These are phyloP conservation scores for Rosa chinensis DNA, from an alignment of 306 rosid species.

Conservation along the genomic window DNA sequence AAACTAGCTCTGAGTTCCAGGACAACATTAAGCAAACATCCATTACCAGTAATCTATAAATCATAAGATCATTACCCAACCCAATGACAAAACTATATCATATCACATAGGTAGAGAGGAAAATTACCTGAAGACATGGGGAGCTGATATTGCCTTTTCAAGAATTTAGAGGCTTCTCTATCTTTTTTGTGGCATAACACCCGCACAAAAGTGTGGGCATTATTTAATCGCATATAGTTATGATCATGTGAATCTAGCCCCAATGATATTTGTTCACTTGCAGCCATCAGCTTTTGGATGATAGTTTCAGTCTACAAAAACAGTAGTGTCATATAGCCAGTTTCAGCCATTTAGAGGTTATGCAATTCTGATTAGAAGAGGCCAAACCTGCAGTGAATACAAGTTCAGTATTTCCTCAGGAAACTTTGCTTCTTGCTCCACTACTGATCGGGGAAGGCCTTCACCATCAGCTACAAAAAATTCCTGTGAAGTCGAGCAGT, in stretches of 20 bases:
- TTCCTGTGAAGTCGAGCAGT: conserved; percentile 37
- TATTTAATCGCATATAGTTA: conserved; percentile 23
- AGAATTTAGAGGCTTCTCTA: conserved; percentile 48
- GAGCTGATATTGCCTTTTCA: conserved; percentile 49
- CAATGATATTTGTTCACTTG: conserved; percentile 40
- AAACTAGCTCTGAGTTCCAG: not conserved
- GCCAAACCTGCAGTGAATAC: conserved; percentile 53
- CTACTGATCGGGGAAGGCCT: conserved; percentile 51
- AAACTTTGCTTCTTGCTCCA: conserved; percentile 46
- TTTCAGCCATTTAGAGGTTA: conserved; percentile 14
- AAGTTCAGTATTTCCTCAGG: conserved; percentile 44
- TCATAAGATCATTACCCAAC: not conserved
- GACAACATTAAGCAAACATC: not conserved
- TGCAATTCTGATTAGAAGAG: not conserved
- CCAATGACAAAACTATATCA: not conserved
- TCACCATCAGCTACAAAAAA: conserved; percentile 56
- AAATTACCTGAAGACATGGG: conserved; percentile 54
- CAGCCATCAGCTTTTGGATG: conserved; percentile 54
- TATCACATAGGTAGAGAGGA: not conserved
- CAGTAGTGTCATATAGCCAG: not conserved
- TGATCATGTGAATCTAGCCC: conserved; percentile 37
- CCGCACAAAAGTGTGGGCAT: conserved; percentile 46
- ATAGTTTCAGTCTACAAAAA: conserved; percentile 44
- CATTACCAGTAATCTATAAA: not conserved
- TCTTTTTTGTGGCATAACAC: conserved; percentile 60